Percentiles rank a stretch among this genome's conserved stretches.
phyloP scores from a whole-genome alignment of 257 asterid species.

The Salvia hispanica region DNA sequence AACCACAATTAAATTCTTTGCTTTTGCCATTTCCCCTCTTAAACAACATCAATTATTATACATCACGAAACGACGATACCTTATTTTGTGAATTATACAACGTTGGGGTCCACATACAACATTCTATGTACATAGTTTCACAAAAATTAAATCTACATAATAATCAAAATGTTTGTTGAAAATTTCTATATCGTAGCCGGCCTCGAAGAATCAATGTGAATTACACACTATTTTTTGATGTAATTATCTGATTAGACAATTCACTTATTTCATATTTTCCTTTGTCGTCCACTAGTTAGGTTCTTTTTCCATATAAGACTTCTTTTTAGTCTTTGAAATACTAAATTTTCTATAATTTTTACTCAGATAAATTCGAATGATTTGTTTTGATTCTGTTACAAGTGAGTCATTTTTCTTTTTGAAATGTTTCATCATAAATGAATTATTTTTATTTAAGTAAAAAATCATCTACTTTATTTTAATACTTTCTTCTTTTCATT shows the following conservation, averaged over 20 bases:
- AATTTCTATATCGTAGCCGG: conserved; percentile 31
- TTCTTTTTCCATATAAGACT: background rate
- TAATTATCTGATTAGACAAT: conserved; percentile 16
- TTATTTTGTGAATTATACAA: conserved; percentile 21
- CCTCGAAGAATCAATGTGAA: conserved; percentile 25
- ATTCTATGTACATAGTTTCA: conserved; percentile 2
- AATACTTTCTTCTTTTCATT: too few species aligned
- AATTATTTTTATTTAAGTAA: too few species aligned
- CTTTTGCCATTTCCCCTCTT: conserved; percentile 14
- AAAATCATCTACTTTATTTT: too few species aligned
- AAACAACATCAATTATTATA: conserved; percentile 4
- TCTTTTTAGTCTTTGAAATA: conserved; percentile 2
- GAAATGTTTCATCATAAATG: too few species aligned
- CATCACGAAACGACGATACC: conserved; percentile 30
- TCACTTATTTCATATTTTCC: background rate
- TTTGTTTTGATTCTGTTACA: too few species aligned
- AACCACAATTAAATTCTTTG: background rate
- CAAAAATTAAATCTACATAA: conserved; percentile 4
- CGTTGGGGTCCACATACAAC: conserved; percentile 13
- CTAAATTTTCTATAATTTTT: background rate
- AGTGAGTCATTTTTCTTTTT: too few species aligned
- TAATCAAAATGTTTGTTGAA: background rate
- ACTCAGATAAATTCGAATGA: too few species aligned
- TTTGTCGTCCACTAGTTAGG: conserved; percentile 22
- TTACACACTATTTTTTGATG: conserved; percentile 1